Percentiles rank a stretch among this genome's conserved stretches.
Evolutionary conservation across 495 filamentous ascomycete genomes (phyloP).

Genomic region (Aspergillus leporis): DNA sequence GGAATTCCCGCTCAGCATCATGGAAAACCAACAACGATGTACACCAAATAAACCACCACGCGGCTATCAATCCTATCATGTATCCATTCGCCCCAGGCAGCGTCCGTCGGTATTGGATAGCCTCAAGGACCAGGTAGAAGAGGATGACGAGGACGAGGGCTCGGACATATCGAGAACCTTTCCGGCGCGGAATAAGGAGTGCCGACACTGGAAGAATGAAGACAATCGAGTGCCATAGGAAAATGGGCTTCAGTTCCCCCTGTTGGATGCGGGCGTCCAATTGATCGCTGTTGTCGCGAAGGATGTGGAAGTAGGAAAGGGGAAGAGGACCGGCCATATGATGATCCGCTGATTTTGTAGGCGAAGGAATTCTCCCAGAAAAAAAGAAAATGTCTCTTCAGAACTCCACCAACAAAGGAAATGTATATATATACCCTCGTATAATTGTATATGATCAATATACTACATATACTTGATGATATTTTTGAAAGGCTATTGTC

Average conservation of each 20-base stretch:
- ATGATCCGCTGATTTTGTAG: not conserved
- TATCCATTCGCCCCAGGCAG: conserved; percentile 62
- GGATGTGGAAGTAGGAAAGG: conserved; percentile 15
- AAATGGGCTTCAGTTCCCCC: conserved; percentile 37
- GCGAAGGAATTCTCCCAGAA: not conserved
- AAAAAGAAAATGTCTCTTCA: not conserved
- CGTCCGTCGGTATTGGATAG: conserved; percentile 47
- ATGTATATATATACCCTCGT: not conserved
- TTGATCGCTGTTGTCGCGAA: conserved; percentile 13
- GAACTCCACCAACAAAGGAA: not conserved
- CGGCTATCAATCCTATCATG: conserved; percentile 62
- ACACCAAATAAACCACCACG: conserved; percentile 69
- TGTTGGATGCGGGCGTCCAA: conserved; percentile 30
- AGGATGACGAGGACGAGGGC: conserved; percentile 57
- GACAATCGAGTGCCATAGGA: conserved; percentile 39
- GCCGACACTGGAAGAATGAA: conserved; percentile 33
- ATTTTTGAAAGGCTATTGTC: not conserved
- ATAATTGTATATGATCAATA: too few species aligned
- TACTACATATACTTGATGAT: not conserved
- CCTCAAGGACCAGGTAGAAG: conserved; percentile 42
- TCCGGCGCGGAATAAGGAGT: conserved; percentile 33
- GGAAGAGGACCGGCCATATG: conserved; percentile 28
- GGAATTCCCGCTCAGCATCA: conserved; percentile 64
- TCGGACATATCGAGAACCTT: conserved; percentile 35
- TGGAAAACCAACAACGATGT: conserved; percentile 62